Evolutionary conservation across 169 alveolate genomes (phyloP).

Genomic region (Perkinsus marinus): DNA sequence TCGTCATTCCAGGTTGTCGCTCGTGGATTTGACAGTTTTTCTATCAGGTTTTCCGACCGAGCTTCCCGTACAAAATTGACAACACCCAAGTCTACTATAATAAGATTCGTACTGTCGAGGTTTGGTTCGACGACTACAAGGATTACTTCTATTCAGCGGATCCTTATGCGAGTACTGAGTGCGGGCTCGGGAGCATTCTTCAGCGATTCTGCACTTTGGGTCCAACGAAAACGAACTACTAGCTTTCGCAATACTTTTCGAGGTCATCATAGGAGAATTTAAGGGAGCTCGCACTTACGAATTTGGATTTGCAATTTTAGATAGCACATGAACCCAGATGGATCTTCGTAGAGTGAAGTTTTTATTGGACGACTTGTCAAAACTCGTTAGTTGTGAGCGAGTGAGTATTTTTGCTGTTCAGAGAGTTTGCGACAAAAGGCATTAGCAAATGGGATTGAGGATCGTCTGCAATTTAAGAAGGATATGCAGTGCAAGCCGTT

Average conservation of each 20-base stretch:
- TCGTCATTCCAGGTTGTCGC: too few species aligned
- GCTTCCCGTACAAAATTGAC: constrained; percentile 15
- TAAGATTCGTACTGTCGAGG: neutral
- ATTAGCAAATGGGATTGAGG: neutral
- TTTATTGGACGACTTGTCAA: too few species aligned
- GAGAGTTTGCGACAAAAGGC: neutral
- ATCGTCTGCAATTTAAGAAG: neutral
- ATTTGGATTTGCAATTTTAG: too few species aligned
- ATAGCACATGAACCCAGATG: too few species aligned
- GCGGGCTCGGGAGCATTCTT: too few species aligned
- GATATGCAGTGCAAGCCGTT: neutral
- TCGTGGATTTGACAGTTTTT: neutral
- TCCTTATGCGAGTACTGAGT: neutral
- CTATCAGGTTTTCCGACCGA: constrained; percentile 5
- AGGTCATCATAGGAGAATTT: too few species aligned
- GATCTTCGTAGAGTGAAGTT: too few species aligned
- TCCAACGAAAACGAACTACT: neutral
- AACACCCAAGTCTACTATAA: neutral
- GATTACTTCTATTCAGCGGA: neutral
- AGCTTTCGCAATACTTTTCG: neutral
- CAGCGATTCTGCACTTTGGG: too few species aligned
- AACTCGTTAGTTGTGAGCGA: too few species aligned
- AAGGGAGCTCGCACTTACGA: too few species aligned
- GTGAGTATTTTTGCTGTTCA: neutral
- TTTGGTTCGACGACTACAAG: constrained; percentile 8